These are phyloP conservation scores for Alternaria sp. DNA, from an alignment of 2,329 filamentous ascomycete genomes.

Conservation along the genomic window DNA sequence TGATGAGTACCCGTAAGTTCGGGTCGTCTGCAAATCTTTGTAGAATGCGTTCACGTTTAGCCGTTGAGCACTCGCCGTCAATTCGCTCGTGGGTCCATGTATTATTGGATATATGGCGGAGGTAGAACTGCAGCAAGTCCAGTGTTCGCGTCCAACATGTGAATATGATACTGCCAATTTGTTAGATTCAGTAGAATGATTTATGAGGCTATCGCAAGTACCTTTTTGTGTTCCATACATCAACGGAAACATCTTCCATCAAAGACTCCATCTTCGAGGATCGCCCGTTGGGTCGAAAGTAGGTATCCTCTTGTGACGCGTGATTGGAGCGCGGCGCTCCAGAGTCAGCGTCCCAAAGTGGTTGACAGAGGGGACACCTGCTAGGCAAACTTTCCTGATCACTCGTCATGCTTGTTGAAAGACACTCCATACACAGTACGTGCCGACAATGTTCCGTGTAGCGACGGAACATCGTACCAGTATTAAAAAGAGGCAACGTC, in stretches of 20 bases:
- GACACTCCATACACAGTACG: conserved; percentile 48
- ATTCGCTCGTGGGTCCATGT: conserved; percentile 49
- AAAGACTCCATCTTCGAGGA: conserved; percentile 50
- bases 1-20: conserved; percentile 55
- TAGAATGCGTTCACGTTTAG: conserved; percentile 52
- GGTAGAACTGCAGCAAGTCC: conserved; percentile 32
- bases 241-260: conserved; percentile 42
- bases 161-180: conserved; percentile 39
- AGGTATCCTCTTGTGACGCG: conserved; percentile 31
- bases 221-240: conserved; percentile 42
- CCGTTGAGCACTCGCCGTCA: conserved; percentile 55
- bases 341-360: conserved; percentile 18
- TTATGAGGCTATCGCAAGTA: background rate
- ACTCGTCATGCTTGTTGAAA: conserved; percentile 33
- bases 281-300: conserved; percentile 40
- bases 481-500: conserved; percentile 30
- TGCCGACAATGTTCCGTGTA: conserved; percentile 42
- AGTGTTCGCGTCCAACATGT: conserved; percentile 44
- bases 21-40: conserved; percentile 46
- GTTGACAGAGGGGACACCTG: conserved; percentile 36
- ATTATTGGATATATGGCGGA: conserved; percentile 11
- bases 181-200: too few relatives aligned
- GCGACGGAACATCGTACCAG: conserved; percentile 33
- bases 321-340: conserved; percentile 3
- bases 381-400: conserved; percentile 10